Percentiles rank a stretch among this genome's conserved stretches.
Evolutionary conservation across 305 asterid genomes (phyloP).

Genomic region (Ilex paraguariensis): DNA sequence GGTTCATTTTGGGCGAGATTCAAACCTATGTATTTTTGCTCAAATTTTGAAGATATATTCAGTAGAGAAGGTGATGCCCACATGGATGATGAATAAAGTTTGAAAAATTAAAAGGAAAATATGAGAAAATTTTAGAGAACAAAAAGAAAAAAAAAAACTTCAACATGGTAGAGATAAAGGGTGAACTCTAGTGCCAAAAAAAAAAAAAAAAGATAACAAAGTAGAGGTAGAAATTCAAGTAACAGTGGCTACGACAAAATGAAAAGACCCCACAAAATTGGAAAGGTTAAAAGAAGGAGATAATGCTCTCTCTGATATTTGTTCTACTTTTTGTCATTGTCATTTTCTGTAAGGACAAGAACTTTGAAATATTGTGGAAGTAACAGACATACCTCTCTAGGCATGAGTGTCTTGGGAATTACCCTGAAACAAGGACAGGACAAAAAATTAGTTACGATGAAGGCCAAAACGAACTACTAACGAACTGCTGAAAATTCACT

Average conservation of each 20-base stretch:
- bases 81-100: too few species aligned
- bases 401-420: conserved; percentile 34
- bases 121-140: not conserved
- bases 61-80: too few species aligned
- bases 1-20: too few species aligned
- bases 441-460: conserved; percentile 3
- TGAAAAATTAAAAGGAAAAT: too few species aligned
- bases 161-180: conserved; percentile 2
- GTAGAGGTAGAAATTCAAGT: conserved; percentile 19
- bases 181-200: conserved; percentile 4
- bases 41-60: too few species aligned
- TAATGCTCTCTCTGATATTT: too few species aligned
- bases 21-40: too few species aligned
- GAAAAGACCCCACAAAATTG: not conserved
- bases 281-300: not conserved
- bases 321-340: too few species aligned
- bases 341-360: too few species aligned
- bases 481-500: too few species aligned
- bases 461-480: not conserved
- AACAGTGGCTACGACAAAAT: conserved; percentile 9
- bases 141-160: conserved; percentile 4
- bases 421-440: conserved; percentile 26
- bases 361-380: too few species aligned
- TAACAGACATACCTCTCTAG: conserved; percentile 28
- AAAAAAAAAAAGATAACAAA: conserved; percentile 26